These are phyloP conservation scores for Blastobotrys aristatus DNA, from an alignment of 1,139 yeast genomes.

Conservation along the genomic window DNA sequence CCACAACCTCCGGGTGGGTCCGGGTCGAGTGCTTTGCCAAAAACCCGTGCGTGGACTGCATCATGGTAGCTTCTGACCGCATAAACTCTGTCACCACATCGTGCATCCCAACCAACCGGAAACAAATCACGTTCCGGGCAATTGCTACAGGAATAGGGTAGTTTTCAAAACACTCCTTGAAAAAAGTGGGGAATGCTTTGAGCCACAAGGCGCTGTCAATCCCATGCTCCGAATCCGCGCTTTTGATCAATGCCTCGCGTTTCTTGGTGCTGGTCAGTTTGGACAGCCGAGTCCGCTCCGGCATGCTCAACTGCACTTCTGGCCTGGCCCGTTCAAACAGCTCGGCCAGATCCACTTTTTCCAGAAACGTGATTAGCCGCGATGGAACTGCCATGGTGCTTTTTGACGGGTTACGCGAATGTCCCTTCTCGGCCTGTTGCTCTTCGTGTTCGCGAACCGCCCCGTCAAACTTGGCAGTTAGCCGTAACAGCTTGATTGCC, in stretches of 20 bases:
- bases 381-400: slow-evolving; percentile 56
- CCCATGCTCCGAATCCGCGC: slow-evolving; percentile 91
- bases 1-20: slow-evolving; percentile 63
- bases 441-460: slow-evolving; percentile 57
- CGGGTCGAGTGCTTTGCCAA: slow-evolving; percentile 33
- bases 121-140: slow-evolving; percentile 89
- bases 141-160: slow-evolving; percentile 94
- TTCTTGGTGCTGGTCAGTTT: slow-evolving; percentile 57
- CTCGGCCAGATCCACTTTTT: slow-evolving; percentile 62
- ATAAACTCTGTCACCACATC: slow-evolving; percentile 67
- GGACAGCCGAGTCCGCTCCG: slow-evolving; percentile 69
- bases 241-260: slow-evolving; percentile 53
- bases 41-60: slow-evolving; percentile 8
- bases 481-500: slow-evolving; percentile 67
- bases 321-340: slow-evolving; percentile 47
- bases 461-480: slow-evolving; percentile 80
- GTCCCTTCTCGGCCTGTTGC: slow-evolving; percentile 18
- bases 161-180: slow-evolving; percentile 65
- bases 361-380: slow-evolving; percentile 72
- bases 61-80: slow-evolving; percentile 35
- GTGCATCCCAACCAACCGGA: slow-evolving; percentile 82
- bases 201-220: slow-evolving; percentile 96
- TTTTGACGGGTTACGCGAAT: slow-evolving; percentile 22
- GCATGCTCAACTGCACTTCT: slow-evolving; percentile 63
- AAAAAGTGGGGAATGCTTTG: slow-evolving; percentile 71